Conservation (phyloP, 495 filamentous ascomycete species). For the Neurospora tetraspora region DNA sequence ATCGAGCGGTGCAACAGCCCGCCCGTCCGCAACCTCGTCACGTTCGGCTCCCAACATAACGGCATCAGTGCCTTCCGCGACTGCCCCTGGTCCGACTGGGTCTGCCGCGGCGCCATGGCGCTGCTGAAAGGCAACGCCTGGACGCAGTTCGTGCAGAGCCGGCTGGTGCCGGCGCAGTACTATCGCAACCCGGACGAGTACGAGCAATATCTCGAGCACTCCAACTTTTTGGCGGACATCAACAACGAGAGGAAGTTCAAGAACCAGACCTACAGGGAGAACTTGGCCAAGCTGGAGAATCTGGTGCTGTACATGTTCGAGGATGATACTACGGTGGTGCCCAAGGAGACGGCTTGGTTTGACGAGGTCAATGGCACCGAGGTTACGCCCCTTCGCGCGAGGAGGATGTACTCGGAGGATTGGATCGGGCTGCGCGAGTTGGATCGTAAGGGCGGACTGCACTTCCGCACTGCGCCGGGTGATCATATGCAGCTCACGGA, state of each 20-base stretch:
- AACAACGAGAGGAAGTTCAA: constrained; percentile 81
- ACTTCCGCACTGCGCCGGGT: constrained; percentile 61
- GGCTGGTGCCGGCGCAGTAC: constrained; percentile 90
- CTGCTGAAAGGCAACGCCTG: constrained; percentile 67
- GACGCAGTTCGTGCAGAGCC: constrained; percentile 61
- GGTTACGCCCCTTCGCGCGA: constrained; percentile 57
- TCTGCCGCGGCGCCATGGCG: constrained; percentile 68
- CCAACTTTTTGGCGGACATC: constrained; percentile 95
- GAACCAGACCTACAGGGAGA: constrained; percentile 63
- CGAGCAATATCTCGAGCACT: constrained; percentile 66
- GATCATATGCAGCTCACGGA: constrained; percentile 78
- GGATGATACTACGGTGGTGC: constrained; percentile 76
- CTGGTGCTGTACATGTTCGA: constrained; percentile 89
- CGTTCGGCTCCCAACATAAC: constrained; percentile 89
- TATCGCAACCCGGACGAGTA: constrained; percentile 67
- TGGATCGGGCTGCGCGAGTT: constrained; percentile 82
- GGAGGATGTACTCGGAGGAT: constrained; percentile 76
- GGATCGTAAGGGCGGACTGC: constrained; percentile 68
- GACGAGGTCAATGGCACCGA: constrained; percentile 68
- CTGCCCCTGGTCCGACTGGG: constrained; percentile 54
- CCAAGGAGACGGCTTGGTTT: constrained; percentile 89
- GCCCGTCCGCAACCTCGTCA: constrained; percentile 72
- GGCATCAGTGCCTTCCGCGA: constrained; percentile 76
- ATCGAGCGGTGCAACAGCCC: constrained; percentile 82
- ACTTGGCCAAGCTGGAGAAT: constrained; percentile 58